Evolutionary conservation across 768 basidiomycete genomes (phyloP).

Genomic region (Cystobasidium tubakii): DNA sequence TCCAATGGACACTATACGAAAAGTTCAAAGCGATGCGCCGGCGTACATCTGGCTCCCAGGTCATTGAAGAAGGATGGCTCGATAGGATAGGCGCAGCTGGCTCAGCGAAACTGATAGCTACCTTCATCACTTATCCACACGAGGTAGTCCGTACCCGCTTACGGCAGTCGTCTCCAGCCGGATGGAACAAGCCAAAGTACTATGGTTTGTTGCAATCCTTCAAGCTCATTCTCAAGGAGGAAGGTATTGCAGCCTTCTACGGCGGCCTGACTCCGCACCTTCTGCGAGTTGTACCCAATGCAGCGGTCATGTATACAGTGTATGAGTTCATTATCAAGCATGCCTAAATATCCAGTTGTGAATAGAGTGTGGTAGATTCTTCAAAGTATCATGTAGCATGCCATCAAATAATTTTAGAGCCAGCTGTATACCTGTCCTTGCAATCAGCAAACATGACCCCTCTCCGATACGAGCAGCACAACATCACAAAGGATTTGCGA

Average conservation of each 20-base stretch:
- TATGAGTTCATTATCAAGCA: conserved; percentile 68
- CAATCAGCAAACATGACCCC: no score
- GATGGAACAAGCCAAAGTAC: conserved; percentile 62
- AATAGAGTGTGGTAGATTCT: neutral
- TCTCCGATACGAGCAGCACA: no score
- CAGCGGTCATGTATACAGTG: conserved; percentile 91
- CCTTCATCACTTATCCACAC: conserved; percentile 93
- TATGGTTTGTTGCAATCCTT: conserved; percentile 78
- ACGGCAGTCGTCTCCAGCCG: conserved; percentile 75
- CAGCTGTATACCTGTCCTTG: no score
- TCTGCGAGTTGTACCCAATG: conserved; percentile 94
- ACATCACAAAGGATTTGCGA: no score
- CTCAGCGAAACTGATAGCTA: conserved; percentile 86
- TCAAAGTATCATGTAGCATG: no score
- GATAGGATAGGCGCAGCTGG: conserved; percentile 86
- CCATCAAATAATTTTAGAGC: no score
- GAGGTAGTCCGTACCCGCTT: conserved; percentile 80
- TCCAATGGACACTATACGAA: conserved; percentile 97
- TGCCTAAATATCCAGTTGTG: neutral
- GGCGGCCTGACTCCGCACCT: conserved; percentile 90
- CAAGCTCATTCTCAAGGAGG: conserved; percentile 76
- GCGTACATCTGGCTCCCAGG: neutral
- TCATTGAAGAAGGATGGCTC: conserved; percentile 59
- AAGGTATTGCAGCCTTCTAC: conserved; percentile 78
- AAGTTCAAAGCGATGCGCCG: conserved; percentile 66